Evolutionary conservation across 192 early-diverging fungal genomes (phyloP).

Genomic region (Coemansia sp.): DNA sequence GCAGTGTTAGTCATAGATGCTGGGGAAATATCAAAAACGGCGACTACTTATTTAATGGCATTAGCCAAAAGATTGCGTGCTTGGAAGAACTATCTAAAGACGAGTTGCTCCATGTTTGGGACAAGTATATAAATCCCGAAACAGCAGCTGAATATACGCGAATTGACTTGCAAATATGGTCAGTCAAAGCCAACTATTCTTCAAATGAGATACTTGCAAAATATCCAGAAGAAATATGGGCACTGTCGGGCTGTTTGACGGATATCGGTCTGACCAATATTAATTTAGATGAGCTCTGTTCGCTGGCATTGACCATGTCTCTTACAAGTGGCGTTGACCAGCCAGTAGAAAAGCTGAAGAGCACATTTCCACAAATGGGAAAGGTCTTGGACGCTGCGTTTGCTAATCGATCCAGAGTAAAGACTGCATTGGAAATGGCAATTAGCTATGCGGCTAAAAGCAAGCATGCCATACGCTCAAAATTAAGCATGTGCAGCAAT

Average conservation of each 20-base stretch:
- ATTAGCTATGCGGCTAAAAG: too few species aligned
- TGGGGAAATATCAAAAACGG: background rate
- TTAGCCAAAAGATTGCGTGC: background rate
- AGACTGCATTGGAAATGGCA: too few species aligned
- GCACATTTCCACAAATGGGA: too few species aligned
- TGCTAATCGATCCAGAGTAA: too few species aligned
- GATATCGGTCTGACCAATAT: background rate
- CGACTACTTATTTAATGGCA: background rate
- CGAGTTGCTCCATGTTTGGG: constrained; percentile 26
- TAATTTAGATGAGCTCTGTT: background rate
- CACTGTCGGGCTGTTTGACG: background rate
- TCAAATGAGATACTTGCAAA: background rate
- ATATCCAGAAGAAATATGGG: background rate
- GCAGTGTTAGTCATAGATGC: background rate
- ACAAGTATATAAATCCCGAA: constrained; percentile 23
- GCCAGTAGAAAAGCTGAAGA: too few species aligned
- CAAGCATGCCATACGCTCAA: too few species aligned
- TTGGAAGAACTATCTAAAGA: background rate
- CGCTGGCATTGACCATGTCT: too few species aligned
- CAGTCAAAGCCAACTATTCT: constrained; percentile 6
- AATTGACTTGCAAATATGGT: constrained; percentile 21
- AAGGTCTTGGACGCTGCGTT: too few species aligned
- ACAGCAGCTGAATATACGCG: constrained; percentile 25
- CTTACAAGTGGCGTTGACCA: too few species aligned
- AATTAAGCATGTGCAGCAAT: too few species aligned